Conservation (phyloP, 78 protist species). For the Dictyostelium intermedium region DNA sequence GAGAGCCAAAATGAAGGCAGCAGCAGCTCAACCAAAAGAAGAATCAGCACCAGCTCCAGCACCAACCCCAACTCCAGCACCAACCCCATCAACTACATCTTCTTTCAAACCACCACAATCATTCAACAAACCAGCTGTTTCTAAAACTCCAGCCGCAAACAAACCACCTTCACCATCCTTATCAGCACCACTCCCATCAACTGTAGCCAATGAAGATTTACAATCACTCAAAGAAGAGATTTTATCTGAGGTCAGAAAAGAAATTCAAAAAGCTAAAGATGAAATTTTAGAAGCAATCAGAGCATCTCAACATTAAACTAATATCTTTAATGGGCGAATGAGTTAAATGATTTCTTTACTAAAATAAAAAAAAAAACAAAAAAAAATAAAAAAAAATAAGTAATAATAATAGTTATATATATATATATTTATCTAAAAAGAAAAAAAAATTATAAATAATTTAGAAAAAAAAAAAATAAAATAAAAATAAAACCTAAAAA, state of each 20-base stretch:
- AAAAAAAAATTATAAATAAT: neutral
- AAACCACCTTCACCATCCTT: slow-evolving; percentile 41
- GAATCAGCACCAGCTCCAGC: slow-evolving; percentile 1
- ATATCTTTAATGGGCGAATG: neutral
- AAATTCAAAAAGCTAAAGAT: slow-evolving; percentile 42
- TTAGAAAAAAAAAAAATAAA: neutral
- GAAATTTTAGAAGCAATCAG: slow-evolving; percentile 77
- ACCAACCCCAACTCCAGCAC: slow-evolving; percentile 8
- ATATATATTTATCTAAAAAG: neutral
- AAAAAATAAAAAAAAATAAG: neutral
- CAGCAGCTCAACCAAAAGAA: slow-evolving; percentile 26
- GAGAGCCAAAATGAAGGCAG: slow-evolving; percentile 55
- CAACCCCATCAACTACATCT: neutral
- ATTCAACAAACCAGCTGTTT: neutral
- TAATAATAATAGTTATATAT: neutral
- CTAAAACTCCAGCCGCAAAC: slow-evolving; percentile 18
- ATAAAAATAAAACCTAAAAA: too few relatives aligned
- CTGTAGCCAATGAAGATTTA: slow-evolving; percentile 47
- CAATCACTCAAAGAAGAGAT: slow-evolving; percentile 71
- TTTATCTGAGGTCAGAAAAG: slow-evolving; percentile 51
- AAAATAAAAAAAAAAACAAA: neutral
- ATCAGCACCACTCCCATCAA: slow-evolving; percentile 31
- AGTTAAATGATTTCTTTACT: neutral
- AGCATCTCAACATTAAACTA: neutral
- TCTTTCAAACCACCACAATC: slow-evolving; percentile 5